Evolutionary conservation across 768 basidiomycete genomes (phyloP), one percentile per base, ranked within the genome.

Genomic region (Neoboletus brunneissimus): DNA sequence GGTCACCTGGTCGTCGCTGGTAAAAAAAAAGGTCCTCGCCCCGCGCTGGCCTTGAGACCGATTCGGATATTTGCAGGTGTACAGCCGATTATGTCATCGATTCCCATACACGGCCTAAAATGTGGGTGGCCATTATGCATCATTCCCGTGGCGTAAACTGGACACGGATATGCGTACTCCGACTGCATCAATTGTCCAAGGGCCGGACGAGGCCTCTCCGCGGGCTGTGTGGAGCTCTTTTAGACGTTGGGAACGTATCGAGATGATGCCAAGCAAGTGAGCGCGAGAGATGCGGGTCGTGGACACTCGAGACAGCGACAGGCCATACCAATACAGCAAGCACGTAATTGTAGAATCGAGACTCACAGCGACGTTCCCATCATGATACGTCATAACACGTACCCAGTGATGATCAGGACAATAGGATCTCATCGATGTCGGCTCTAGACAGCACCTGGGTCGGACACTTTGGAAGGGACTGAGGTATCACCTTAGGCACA

Each of bases 21-120:
- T 31, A 15, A 34, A 55, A 53, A 23, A 8, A 16, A 2, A 12
- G 5, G 27, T 3, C 27, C 27, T 27, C 27, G 7, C 27, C 27
- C 27, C 27, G 27, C 27, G 27, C 27, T 27, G 27, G 27, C 27
- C 27, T 4, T 27, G 27, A 27, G 27, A 27, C 7, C 27, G 27
- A 4, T 27, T 27, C 27, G 27, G 27, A 27, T 27, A 27, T 27
- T 27, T 27, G 32, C 12, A 34, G 32, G 18, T 32, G 16, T 10
- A 16, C 31, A 25, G 10, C 5, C 9, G 58, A 64, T 64, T 64
- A 64, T 34, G 64, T 64, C 64, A 64, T 54, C 25, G 6, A 56
- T 65, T 65, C 60, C 56, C 64, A 64, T 54, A 50, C 32, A 15
- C 8, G 54, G 50, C 15, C 34, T 13, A 34, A 13, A 34, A 15